A percentile compares a stretch with the other conserved stretches of the same genome.
Evolutionary conservation across 2,329 filamentous ascomycete genomes (phyloP).

Genomic region (Trichoderma koningiopsis): DNA sequence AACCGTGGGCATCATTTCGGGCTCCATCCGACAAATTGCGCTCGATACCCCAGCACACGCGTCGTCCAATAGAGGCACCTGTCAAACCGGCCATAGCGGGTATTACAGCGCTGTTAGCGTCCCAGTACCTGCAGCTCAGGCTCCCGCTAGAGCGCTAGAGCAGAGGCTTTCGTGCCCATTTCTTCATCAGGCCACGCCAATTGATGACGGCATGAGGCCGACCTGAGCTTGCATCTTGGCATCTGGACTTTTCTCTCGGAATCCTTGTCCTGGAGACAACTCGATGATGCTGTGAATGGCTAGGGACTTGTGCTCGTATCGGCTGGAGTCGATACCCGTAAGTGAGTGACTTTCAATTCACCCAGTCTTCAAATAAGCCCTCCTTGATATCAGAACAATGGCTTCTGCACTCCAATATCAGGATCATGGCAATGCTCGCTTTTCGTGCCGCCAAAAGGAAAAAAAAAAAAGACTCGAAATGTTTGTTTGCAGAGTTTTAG

Average conservation of each 20-base stretch:
- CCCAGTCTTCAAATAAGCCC: background rate
- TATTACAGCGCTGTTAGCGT: background rate
- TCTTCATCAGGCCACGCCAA: conserved; percentile 6
- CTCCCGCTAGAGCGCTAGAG: conserved; percentile 1
- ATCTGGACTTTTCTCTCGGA: background rate
- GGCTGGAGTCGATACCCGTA: background rate
- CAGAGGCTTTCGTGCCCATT: background rate
- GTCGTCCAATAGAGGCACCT: background rate
- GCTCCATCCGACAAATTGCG: background rate
- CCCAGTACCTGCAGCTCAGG: background rate
- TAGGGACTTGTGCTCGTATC: background rate
- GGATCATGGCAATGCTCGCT: background rate
- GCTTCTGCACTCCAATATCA: background rate
- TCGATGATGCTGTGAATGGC: background rate
- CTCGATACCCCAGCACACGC: background rate
- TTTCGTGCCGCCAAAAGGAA: background rate
- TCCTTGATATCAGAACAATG: background rate
- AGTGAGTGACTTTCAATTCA: background rate
- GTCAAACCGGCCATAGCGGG: conserved; percentile 2
- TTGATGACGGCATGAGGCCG: conserved; percentile 4
- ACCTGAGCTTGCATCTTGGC: background rate
- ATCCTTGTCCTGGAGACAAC: background rate
- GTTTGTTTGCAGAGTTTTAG: background rate
- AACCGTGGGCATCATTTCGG: background rate
- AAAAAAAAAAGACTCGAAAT: background rate